phyloP scores from a whole-genome alignment of 148 eudicot genomes.

The Hydrangea macrophylla region DNA sequence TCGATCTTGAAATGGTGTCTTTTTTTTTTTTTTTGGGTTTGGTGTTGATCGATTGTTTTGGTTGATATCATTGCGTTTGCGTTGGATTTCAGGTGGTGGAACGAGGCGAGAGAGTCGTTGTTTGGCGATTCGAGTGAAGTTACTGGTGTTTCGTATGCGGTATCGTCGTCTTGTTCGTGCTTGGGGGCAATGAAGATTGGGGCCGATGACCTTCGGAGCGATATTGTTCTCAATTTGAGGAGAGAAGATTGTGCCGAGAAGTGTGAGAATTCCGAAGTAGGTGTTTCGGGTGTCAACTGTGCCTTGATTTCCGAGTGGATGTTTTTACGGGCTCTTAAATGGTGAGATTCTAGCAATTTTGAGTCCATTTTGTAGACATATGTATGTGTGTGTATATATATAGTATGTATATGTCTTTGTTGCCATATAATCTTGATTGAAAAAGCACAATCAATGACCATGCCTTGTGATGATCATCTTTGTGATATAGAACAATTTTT shows the following conservation, averaged over 20 bases:
- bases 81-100: constrained; percentile 60
- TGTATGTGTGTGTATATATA: background rate
- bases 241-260: constrained; percentile 22
- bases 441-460: background rate
- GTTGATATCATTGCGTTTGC: background rate
- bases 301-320: constrained; percentile 77
- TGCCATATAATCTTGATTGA: background rate
- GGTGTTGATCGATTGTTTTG: background rate
- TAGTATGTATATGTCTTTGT: background rate
- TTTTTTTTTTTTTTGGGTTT: no score
- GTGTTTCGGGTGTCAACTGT: constrained; percentile 25
- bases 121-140: constrained; percentile 13
- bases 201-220: constrained; percentile 19
- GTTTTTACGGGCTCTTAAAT: constrained; percentile 72
- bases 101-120: constrained; percentile 34
- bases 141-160: constrained; percentile 35
- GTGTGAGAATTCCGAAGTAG: constrained; percentile 16
- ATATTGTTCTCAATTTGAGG: constrained; percentile 48
- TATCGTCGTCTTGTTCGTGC: constrained; percentile 12
- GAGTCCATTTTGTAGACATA: background rate
- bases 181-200: constrained; percentile 13
- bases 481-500: background rate
- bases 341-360: no score
- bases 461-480: background rate
- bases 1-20: background rate